Evolutionary conservation across 1,284 basidiomycete genomes (phyloP).

Genomic region (Malassezia obtusa): DNA sequence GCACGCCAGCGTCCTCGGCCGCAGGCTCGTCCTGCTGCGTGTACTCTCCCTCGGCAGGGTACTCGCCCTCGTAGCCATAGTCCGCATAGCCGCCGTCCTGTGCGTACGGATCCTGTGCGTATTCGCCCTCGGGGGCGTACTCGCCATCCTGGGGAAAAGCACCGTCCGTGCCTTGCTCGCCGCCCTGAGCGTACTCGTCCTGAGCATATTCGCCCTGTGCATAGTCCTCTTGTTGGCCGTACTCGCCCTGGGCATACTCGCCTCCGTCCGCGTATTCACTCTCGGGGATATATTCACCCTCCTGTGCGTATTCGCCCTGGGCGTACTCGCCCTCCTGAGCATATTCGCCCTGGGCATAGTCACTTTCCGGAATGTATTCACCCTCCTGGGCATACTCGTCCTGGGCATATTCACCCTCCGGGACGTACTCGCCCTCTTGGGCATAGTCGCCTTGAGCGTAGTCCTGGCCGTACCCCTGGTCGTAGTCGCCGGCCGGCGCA

Average conservation of each 20-base stretch:
- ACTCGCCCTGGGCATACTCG: background rate
- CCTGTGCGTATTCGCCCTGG: background rate
- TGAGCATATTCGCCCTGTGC: slow-evolving; percentile 1
- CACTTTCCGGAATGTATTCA: background rate
- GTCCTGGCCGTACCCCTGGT: background rate
- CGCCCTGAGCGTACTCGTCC: background rate
- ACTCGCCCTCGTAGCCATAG: background rate
- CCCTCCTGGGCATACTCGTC: background rate
- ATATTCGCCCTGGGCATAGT: background rate
- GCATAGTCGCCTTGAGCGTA: background rate
- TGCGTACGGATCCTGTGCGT: slow-evolving; percentile 6
- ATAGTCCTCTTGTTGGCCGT: background rate
- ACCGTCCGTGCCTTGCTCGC: background rate
- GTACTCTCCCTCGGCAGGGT: background rate
- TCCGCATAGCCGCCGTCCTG: background rate
- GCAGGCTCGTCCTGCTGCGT: background rate
- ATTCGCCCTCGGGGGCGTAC: background rate
- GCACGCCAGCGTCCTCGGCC: background rate
- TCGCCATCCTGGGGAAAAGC: background rate
- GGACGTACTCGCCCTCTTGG: background rate
- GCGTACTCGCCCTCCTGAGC: background rate
- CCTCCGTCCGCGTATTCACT: background rate
- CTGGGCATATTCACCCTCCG: slow-evolving; percentile 4
- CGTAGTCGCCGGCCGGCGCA: background rate
- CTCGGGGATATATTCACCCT: background rate